Evolutionary conservation across 2,329 filamentous ascomycete genomes (phyloP), one percentile per base, ranked within the genome.

Genomic region (Monosporascus sp.): DNA sequence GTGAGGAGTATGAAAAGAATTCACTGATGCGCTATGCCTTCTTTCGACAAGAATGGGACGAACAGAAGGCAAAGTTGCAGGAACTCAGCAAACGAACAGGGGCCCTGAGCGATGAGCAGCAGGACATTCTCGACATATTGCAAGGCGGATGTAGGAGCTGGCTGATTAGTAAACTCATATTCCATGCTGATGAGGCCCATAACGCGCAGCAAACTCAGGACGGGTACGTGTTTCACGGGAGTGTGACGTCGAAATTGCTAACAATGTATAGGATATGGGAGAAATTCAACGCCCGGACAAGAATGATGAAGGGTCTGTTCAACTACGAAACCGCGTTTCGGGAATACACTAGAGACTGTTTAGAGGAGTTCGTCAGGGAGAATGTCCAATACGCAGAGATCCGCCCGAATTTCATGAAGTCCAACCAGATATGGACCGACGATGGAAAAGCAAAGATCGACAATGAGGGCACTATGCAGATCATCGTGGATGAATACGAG

Each of bases 371-470:
- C 66, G 78, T 81, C 47, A 59, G 67, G 8, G 80, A 84, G 55
- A 78, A 78, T 49, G 76, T 85, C 53, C 82, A 84, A 70, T 85
- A 84, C 60, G 80, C 80, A 8, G 81, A 85, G 63, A 74, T 84
- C 41, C 73, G 81, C 18, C 81, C 81, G 1, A 85, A 84, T 69
- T 76, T 84, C 47, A 73, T 84, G 68, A 77, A 78, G 55, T 64
- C 68, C 52, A 84, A 84, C 59, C 73, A 71, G 38, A 77, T 85
- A 17, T 78, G 63, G 48, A 71, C 67, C 15, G 72, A 81, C 57
- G 73, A 80, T 55, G 81, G 79, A 1, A 63, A 59, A 20, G 60
- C 61, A 0, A 67, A 72, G 37, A 69, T 82, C 47, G 67, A 71
- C 37, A 80, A 81, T 55, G 64, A 67, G 20, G 74, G 67, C 1